Percentiles rank a stretch among this genome's conserved stretches.
These are phyloP conservation scores for Raffaelea ambrosiae DNA, from an alignment of 2,329 filamentous ascomycete genomes.

Conservation along the genomic window DNA sequence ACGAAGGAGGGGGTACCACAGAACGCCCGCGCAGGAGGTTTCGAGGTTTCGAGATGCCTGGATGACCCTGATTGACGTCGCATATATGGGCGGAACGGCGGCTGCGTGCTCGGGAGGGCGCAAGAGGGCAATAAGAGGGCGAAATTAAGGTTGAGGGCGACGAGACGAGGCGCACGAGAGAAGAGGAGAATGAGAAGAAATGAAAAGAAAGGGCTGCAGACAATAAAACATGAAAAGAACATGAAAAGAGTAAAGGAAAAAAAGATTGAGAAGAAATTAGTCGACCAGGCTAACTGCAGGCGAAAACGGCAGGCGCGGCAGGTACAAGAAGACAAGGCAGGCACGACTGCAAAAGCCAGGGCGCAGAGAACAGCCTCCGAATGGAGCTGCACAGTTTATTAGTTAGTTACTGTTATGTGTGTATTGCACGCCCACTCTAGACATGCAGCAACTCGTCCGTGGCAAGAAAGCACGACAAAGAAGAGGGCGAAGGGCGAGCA, in stretches of 20 bases:
- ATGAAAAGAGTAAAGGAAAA: neutral
- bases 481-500: too few relatives aligned
- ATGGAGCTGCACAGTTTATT: too few relatives aligned
- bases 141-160: too few relatives aligned
- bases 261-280: neutral
- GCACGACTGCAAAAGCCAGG: too few relatives aligned
- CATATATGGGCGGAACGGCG: constrained; percentile 24
- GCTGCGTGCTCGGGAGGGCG: neutral
- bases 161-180: neutral
- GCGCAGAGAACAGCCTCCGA: too few relatives aligned
- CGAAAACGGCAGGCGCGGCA: neutral
- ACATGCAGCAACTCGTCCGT: too few relatives aligned
- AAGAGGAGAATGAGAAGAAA: neutral
- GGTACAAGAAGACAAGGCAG: too few relatives aligned
- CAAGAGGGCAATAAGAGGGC: neutral
- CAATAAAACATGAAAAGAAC: neutral
- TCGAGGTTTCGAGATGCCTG: constrained; percentile 33
- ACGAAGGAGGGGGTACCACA: constrained; percentile 15
- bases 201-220: neutral
- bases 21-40: constrained; percentile 21
- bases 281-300: neutral
- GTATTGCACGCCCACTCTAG: too few relatives aligned
- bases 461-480: too few relatives aligned
- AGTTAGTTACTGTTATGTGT: too few relatives aligned
- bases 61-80: constrained; percentile 39